These are phyloP conservation scores for Hippophae gyantsensis DNA, from an alignment of 306 rosid genomes.

Conservation along the genomic window DNA sequence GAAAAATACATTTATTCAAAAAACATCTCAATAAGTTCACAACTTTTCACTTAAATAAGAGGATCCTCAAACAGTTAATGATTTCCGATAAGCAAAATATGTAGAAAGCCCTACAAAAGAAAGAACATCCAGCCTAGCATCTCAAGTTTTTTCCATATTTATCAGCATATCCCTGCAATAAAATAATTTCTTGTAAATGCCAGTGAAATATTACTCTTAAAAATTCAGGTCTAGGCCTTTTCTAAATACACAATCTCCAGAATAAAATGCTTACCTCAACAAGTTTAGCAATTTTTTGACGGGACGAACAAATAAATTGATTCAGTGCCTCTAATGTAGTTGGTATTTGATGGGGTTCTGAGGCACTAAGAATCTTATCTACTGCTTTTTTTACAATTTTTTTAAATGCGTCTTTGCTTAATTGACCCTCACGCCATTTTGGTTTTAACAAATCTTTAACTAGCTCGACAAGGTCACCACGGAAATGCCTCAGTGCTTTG, in stretches of 20 bases:
- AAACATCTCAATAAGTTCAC: neutral
- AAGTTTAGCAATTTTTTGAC: conserved; percentile 64
- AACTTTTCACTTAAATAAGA: conserved; percentile 15
- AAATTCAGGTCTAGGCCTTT: conserved; percentile 12
- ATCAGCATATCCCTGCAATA: conserved; percentile 82
- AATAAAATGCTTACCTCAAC: conserved; percentile 56
- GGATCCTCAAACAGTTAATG: conserved; percentile 26
- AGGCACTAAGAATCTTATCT: conserved; percentile 69
- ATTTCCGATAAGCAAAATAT: conserved; percentile 28
- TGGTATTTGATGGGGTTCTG: conserved; percentile 69
- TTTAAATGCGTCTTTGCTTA: conserved; percentile 73
- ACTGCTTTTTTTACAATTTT: conserved; percentile 68
- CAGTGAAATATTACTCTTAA: conserved; percentile 14
- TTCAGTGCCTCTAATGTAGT: conserved; percentile 40
- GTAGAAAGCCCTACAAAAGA: conserved; percentile 39
- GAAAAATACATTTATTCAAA: neutral
- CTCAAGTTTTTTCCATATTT: conserved; percentile 76
- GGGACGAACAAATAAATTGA: conserved; percentile 57
- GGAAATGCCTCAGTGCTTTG: conserved; percentile 43
- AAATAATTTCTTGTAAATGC: conserved; percentile 32
- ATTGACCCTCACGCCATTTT: conserved; percentile 74
- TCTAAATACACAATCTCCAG: conserved; percentile 14
- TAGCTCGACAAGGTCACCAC: conserved; percentile 62
- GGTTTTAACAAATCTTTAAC: conserved; percentile 89
- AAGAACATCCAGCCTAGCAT: conserved; percentile 28